These are phyloP conservation scores for Nicotiana tomentosiformis DNA, from an alignment of 257 asterid species.

Conservation along the genomic window DNA sequence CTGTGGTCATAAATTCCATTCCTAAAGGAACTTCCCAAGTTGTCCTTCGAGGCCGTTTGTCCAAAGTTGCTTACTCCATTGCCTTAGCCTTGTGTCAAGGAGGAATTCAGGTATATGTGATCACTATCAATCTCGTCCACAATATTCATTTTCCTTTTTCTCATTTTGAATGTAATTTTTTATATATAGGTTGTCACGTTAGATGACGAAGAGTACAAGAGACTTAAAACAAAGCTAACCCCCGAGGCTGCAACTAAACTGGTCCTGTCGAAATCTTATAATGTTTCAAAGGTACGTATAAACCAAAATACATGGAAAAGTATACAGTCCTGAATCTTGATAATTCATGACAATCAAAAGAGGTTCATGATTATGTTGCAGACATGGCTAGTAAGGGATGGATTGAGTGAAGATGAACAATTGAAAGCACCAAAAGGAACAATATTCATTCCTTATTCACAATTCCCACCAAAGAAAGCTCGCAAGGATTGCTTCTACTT, in stretches of 20 bases:
- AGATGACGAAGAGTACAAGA: background rate
- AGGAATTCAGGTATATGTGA: constrained; percentile 49
- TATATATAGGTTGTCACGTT: background rate
- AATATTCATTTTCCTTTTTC: background rate
- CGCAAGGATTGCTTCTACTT: background rate
- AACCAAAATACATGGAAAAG: background rate
- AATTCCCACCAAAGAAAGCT: too few species aligned
- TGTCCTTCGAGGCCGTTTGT: constrained; percentile 49
- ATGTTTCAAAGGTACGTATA: constrained; percentile 12
- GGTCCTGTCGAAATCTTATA: constrained; percentile 1
- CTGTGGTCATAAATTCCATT: constrained; percentile 61
- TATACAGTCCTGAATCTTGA: background rate
- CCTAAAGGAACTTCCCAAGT: constrained; percentile 65
- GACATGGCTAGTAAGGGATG: constrained; percentile 41
- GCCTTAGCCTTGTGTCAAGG: constrained; percentile 61
- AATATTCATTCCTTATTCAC: too few species aligned
- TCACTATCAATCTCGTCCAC: background rate
- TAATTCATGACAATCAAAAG: background rate
- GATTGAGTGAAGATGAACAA: too few species aligned
- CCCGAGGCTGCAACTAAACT: constrained; percentile 12
- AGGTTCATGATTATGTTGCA: background rate
- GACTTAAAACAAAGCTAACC: background rate
- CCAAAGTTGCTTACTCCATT: constrained; percentile 60
- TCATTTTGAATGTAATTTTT: background rate
- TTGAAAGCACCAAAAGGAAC: too few species aligned